Base-by-base conservation (phyloP, 768 basidiomycete genomes). In the Exidia glandulosa region DNA sequence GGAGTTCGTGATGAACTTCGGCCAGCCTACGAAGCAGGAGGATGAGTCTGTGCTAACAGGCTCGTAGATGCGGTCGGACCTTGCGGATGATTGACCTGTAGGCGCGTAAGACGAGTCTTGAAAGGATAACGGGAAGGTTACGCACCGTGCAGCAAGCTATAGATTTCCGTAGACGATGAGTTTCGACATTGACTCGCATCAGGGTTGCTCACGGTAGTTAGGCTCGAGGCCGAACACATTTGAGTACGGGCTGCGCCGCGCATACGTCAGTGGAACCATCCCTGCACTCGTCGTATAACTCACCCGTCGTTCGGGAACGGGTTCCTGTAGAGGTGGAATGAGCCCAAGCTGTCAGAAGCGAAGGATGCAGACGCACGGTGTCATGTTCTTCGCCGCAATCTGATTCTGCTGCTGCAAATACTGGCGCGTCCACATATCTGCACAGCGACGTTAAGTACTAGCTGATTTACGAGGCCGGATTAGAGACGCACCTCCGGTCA, bases 391-490 rank as follows among this genome's bases (percentile, higher is more conserved):
- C 16, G 79, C 74, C 1, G 77, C 78, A 37, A 83, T 77, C 64
- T 83, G 81, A 63, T 81, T 84, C 66, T 80, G 77, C 63, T 83
- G 77, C 61, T 83, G 82, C 16, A 82, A 68, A 63, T 83, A 84
- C 66, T 83, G 81, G 14, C 79, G 72, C 1, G 79, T 76, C 81
- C 79, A 82, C 78, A 83, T 82, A 64, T 77, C 80, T 81, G 50
- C 54, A 57, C 32, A 48, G 37, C 3, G 48, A 19, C 14, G 19
- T 9, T 37, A 56, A 27, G n/a, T 32, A 41, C 4, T n/a, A 30
- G 47, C 33, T 14, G 47, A 10, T 23, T 12, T 13, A 52, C 12
- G 23, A 9, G 10, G 5, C 32, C 41, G 23, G 16, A 31, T 25
- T 3, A 19, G 6, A 3, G 7, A 45, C 70, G 33, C 63, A 77